Evolutionary conservation across 805 yeast genomes (phyloP).

Genomic region (Ogataea polymorpha): DNA sequence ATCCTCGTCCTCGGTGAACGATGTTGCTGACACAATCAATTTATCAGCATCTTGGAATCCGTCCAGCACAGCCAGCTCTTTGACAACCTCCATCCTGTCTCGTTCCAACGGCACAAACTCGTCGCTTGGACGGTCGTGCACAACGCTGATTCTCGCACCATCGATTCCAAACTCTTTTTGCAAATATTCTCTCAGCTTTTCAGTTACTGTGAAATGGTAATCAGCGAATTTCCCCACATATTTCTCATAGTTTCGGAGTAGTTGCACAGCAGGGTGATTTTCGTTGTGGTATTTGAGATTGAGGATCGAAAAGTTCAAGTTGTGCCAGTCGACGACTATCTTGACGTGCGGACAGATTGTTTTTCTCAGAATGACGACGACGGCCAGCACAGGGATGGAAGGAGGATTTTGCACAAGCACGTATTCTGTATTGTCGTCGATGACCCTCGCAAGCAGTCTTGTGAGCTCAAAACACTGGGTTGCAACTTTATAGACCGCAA

Average conservation of each 20-base stretch:
- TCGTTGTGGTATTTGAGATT: conserved; percentile 55
- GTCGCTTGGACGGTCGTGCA: conserved; percentile 83
- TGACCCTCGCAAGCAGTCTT: conserved; percentile 45
- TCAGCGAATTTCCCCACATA: conserved; percentile 61
- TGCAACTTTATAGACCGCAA: conserved; percentile 57
- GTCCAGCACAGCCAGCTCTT: conserved; percentile 34
- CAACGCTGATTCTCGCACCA: conserved; percentile 48
- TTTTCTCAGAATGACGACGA: conserved; percentile 53
- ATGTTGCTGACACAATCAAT: conserved; percentile 81
- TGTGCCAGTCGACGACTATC: conserved; percentile 93
- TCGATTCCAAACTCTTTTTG: conserved; percentile 51
- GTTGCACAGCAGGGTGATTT: conserved; percentile 58
- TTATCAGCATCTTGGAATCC: conserved; percentile 41
- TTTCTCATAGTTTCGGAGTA: conserved; percentile 62
- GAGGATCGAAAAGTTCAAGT: conserved; percentile 80
- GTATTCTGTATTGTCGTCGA: conserved; percentile 60
- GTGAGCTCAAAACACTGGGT: conserved; percentile 51
- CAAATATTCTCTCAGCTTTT: conserved; percentile 64
- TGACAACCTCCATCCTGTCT: conserved; percentile 29
- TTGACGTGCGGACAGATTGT: conserved; percentile 46
- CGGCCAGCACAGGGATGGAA: conserved; percentile 72
- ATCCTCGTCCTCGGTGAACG: conserved; percentile 96
- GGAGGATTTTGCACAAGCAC: conserved; percentile 92
- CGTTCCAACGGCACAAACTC: conserved; percentile 56
- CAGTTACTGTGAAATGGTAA: conserved; percentile 77